Percentiles rank a stretch among this genome's conserved stretches.
These are phyloP conservation scores for Vararia minispora DNA, from an alignment of 768 basidiomycete genomes.

Conservation along the genomic window DNA sequence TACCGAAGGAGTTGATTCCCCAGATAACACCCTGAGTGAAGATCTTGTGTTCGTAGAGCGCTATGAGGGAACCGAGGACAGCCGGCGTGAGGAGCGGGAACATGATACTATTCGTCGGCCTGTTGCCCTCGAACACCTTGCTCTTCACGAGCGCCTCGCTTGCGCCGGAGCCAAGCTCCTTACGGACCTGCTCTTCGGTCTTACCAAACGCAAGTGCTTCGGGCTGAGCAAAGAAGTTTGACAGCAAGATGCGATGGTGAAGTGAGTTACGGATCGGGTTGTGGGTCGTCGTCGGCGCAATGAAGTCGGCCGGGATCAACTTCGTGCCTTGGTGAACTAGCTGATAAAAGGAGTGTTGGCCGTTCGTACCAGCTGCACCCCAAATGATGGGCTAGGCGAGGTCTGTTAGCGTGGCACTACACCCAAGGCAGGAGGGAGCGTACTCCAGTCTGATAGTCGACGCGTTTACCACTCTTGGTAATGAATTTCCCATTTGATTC, in stretches of 20 bases:
- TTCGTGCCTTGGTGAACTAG: conserved; percentile 92
- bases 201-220: conserved; percentile 98
- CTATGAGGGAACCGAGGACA: conserved; percentile 80
- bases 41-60: conserved; percentile 97
- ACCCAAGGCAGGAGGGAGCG: conserved; percentile 17
- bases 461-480: conserved; percentile 87
- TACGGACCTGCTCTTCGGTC: conserved; percentile 75
- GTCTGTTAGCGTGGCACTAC: conserved; percentile 4
- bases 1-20: conserved; percentile 98
- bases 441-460: conserved; percentile 94
- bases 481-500: conserved; percentile 97
- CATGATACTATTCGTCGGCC: conserved; percentile 92
- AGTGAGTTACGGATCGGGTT: conserved; percentile 80
- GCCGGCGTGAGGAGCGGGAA: conserved; percentile 90
- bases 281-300: conserved; percentile 80
- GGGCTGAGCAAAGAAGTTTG: conserved; percentile 97
- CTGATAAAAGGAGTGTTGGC: conserved; percentile 99
- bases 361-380: conserved; percentile 97
- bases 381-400: conserved; percentile 82
- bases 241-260: conserved; percentile 95
- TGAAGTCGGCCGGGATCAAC: conserved; percentile 84
- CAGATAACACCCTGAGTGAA: conserved; percentile 95
- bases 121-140: conserved; percentile 97
- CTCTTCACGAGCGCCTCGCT: conserved; percentile 85
- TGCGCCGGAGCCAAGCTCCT: conserved; percentile 55